phyloP scores from a whole-genome alignment of 306 rosid species.

The Cicer judaicum region DNA sequence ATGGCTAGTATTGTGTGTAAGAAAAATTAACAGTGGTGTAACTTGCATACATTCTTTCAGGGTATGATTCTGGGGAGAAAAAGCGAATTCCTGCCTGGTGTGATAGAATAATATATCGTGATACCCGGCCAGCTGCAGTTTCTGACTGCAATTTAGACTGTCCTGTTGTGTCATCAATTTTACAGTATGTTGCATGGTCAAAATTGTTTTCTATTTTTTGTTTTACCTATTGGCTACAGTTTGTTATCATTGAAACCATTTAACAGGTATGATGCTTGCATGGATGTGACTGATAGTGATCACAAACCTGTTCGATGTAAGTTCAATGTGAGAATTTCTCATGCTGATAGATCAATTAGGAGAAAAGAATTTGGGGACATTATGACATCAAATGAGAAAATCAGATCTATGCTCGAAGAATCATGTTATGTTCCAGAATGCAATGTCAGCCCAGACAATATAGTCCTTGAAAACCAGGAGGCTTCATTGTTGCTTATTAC shows the following conservation, averaged over 20 bases:
- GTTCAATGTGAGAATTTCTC: slow-evolving; percentile 71
- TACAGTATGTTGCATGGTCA: slow-evolving; percentile 66
- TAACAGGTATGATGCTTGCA: slow-evolving; percentile 91
- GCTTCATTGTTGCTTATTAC: slow-evolving; percentile 60
- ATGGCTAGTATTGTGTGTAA: slow-evolving; percentile 27
- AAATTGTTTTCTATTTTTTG: slow-evolving; percentile 24
- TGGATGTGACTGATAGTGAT: slow-evolving; percentile 99
- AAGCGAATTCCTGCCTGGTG: slow-evolving; percentile 99
- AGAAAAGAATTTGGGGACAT: slow-evolving; percentile 83
- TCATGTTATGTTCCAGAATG: slow-evolving; percentile 71
- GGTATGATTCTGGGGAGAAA: slow-evolving; percentile 98
- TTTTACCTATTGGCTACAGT: slow-evolving; percentile 21
- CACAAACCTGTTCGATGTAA: slow-evolving; percentile 98
- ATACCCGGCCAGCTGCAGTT: slow-evolving; percentile 65
- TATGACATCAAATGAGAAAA: slow-evolving; percentile 66
- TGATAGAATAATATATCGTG: slow-evolving; percentile 96
- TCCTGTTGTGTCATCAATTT: slow-evolving; percentile 85
- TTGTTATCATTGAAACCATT: slow-evolving; percentile 42
- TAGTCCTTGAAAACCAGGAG: slow-evolving; percentile 83
- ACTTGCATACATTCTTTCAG: slow-evolving; percentile 52
- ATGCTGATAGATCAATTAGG: slow-evolving; percentile 87
- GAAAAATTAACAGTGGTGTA: slow-evolving; percentile 20
- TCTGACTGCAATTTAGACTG: slow-evolving; percentile 79
- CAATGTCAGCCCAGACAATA: slow-evolving; percentile 59
- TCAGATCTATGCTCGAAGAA: slow-evolving; percentile 69